phyloP scores from a whole-genome alignment of 257 asterid species.

The Verbascum thapsus region DNA sequence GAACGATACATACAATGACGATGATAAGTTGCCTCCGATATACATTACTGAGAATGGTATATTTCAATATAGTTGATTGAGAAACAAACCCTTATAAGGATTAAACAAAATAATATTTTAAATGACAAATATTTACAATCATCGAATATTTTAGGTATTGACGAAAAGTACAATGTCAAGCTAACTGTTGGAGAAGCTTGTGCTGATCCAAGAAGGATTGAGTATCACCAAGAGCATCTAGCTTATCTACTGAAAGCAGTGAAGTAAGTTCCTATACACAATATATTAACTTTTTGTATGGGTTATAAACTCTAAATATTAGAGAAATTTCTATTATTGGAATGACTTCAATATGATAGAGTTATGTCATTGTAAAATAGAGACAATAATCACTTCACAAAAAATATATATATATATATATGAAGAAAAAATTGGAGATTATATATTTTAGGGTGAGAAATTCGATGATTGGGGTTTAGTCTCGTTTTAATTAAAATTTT shows the following conservation, averaged over 20 bases:
- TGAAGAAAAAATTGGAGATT: too few relatives aligned
- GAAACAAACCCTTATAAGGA: background rate
- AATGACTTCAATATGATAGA: too few relatives aligned
- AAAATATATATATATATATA: too few relatives aligned
- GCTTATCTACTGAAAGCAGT: background rate
- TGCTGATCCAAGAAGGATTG: background rate
- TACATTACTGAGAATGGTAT: slow-evolving; percentile 18
- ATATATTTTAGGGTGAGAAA: too few relatives aligned
- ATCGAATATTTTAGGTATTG: background rate
- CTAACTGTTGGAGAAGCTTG: background rate
- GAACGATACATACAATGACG: too few relatives aligned
- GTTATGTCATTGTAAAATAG: too few relatives aligned
- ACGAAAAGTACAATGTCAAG: background rate
- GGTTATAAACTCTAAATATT: background rate
- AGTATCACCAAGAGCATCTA: slow-evolving; percentile 17
- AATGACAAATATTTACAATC: background rate
- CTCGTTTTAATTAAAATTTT: background rate
- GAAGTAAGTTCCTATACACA: background rate
- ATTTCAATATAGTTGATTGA: background rate
- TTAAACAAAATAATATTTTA: background rate
- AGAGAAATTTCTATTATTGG: background rate
- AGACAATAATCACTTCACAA: too few relatives aligned
- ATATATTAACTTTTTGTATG: background rate
- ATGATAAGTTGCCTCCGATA: background rate
- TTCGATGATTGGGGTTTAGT: background rate